A percentile compares a stretch with the other conserved stretches of the same genome.
These are phyloP conservation scores for Candida glaebosa DNA, from an alignment of 805 yeast genomes.

Conservation along the genomic window DNA sequence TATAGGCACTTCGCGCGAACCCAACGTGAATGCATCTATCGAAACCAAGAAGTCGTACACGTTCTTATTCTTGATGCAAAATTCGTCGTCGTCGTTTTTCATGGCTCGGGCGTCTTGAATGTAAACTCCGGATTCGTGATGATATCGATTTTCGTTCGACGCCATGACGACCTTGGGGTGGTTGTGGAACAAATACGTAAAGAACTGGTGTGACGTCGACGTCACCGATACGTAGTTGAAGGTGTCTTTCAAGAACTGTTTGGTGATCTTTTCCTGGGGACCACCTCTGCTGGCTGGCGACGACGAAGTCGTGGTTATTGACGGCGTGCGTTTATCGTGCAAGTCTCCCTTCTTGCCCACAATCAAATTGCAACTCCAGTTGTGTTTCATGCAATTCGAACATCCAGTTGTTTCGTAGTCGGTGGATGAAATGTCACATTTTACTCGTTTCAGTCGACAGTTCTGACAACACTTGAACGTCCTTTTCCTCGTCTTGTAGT, in stretches of 20 bases:
- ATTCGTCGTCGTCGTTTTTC: slow-evolving; percentile 9
- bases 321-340: background rate
- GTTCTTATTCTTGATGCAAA: slow-evolving; percentile 12
- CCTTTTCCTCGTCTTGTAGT: slow-evolving; percentile 31
- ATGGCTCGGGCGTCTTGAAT: background rate
- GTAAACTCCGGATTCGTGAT: slow-evolving; percentile 3
- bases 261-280: slow-evolving; percentile 1
- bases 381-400: slow-evolving; percentile 22
- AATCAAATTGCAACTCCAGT: slow-evolving; percentile 17
- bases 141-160: slow-evolving; percentile 1
- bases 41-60: slow-evolving; percentile 17
- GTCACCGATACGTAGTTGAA: background rate
- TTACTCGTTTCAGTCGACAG: slow-evolving; percentile 26
- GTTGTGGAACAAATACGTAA: background rate
- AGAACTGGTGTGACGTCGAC: background rate
- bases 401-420: slow-evolving; percentile 28
- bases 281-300: background rate
- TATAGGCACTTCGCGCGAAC: slow-evolving; percentile 20
- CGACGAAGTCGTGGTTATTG: background rate
- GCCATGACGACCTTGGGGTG: slow-evolving; percentile 1
- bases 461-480: slow-evolving; percentile 31
- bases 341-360: background rate
- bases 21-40: slow-evolving; percentile 30
- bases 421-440: slow-evolving; percentile 23
- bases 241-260: background rate